Evolutionary conservation across 2,329 filamentous ascomycete species (phyloP), one percentile per base, ranked within the genome.

Genomic region (Fusarium cicatricum): DNA sequence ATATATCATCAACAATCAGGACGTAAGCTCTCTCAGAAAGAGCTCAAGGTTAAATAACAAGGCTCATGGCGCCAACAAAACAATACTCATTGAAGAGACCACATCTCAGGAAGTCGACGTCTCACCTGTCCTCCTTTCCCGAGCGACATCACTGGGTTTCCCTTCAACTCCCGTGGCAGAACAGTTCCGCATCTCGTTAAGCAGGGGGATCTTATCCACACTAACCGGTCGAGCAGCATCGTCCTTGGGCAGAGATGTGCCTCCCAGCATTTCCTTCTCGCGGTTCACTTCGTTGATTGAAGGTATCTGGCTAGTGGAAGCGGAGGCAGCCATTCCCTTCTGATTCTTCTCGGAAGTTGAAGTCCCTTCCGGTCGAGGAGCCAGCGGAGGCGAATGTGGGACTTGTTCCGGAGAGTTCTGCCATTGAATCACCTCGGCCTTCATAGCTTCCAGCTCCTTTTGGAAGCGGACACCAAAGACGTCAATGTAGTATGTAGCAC

Each of bases 401-500:
- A 72, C 65, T 11, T 80, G 65, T 14, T 86, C 83, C 2, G 85
- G 81, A 28, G 77, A 82, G 57, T 79, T 82, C 74, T 97, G 92
- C 91, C 92, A 96, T 72, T 92, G 94, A 39, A 88, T 85, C 9
- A 99, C 92, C 70, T 99, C 95, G 50, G 86, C 86, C 76, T 90
- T 93, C 77, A 99, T 84, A 46, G 89, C 84, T 72, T 99, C 93
- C 11, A 99, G 82, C 74, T 99, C 95, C 71, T 94, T 97, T 79
- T 99, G 92, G 81, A 99, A 98, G 3, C 93, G 87, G 69, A 91
- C 96, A 48, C 96, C 95, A 72, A 98, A 99, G 2, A 98, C 91
- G 68, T 99, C 95, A 70, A 99, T 98, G 76, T 99, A 99, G 75
- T 90, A 99, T 1, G 93, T 98, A 15, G 95, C 92, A 28, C 95